These are phyloP conservation scores for Hansfordia pulvinata DNA, from an alignment of 2,329 filamentous ascomycete genomes.

Conservation along the genomic window DNA sequence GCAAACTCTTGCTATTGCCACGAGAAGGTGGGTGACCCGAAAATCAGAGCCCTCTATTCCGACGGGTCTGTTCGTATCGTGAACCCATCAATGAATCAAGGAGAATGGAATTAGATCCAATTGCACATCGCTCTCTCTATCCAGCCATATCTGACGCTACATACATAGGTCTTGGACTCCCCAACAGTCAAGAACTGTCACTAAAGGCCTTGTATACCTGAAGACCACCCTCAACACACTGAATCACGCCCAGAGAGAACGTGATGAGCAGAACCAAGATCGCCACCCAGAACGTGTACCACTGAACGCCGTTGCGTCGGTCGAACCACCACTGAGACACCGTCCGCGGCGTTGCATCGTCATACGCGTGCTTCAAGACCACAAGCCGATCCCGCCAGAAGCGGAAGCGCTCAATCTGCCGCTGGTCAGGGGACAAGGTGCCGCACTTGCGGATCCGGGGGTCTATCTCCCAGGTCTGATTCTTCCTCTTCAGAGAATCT, in stretches of 20 bases:
- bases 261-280: conserved; percentile 22
- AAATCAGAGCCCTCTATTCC: too few relatives aligned
- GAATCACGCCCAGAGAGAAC: conserved; percentile 23
- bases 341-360: conserved; percentile 20
- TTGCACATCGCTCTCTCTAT: too few relatives aligned
- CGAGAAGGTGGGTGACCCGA: too few relatives aligned
- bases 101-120: too few relatives aligned
- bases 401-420: conserved; percentile 18
- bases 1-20: too few relatives aligned
- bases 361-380: conserved; percentile 25
- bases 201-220: conserved; percentile 19
- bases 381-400: conserved; percentile 29
- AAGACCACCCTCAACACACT: conserved; percentile 25
- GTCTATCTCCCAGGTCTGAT: conserved; percentile 11
- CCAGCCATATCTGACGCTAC: too few relatives aligned
- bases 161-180: too few relatives aligned
- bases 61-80: too few relatives aligned
- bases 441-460: conserved; percentile 11
- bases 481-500: not conserved
- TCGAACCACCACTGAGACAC: conserved; percentile 28
- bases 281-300: conserved; percentile 32
- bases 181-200: too few relatives aligned
- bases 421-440: conserved; percentile 16
- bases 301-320: conserved; percentile 24
- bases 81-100: too few relatives aligned